A percentile compares a stretch with the other conserved stretches of the same genome.
These are phyloP conservation scores for Ceratocystis colombiana DNA, from an alignment of 2,329 filamentous ascomycete species.

Conservation along the genomic window DNA sequence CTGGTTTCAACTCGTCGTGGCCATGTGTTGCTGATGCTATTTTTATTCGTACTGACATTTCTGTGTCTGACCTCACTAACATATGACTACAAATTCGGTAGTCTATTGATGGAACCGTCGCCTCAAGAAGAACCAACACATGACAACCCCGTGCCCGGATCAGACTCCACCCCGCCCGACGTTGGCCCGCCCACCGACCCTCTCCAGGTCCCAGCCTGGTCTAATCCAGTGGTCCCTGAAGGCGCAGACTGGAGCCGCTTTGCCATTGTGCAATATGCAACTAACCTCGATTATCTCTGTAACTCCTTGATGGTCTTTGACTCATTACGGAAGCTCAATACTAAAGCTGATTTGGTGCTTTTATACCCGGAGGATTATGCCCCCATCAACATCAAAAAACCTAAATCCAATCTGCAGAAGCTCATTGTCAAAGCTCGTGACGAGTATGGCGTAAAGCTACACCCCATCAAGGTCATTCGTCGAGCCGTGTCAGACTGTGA, in stretches of 20 bases:
- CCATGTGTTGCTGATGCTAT: not conserved
- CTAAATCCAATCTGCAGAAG: constrained; percentile 30
- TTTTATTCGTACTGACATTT: not conserved
- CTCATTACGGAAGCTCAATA: constrained; percentile 35
- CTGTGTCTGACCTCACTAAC: not conserved
- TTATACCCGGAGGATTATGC: constrained; percentile 37
- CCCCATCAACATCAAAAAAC: constrained; percentile 30
- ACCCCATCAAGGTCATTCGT: constrained; percentile 35
- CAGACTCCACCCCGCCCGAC: not conserved
- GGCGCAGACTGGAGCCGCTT: constrained; percentile 37
- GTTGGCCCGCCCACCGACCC: not conserved
- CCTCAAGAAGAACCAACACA: not conserved
- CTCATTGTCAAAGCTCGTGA: constrained; percentile 38
- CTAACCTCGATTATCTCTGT: constrained; percentile 32
- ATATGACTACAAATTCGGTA: not conserved
- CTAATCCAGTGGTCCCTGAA: constrained; percentile 14
- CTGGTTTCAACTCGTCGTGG: constrained; percentile 5
- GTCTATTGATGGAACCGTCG: not conserved
- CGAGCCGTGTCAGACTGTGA: constrained; percentile 34
- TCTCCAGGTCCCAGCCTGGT: not conserved
- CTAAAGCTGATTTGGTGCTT: constrained; percentile 38
- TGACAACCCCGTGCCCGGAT: not conserved
- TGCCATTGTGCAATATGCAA: constrained; percentile 35
- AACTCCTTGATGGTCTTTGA: constrained; percentile 45
- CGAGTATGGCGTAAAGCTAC: constrained; percentile 38